Evolutionary conservation across 768 basidiomycete species (phyloP), one percentile per base, ranked within the genome.

Genomic region (Macrolepiota albuminosa): DNA sequence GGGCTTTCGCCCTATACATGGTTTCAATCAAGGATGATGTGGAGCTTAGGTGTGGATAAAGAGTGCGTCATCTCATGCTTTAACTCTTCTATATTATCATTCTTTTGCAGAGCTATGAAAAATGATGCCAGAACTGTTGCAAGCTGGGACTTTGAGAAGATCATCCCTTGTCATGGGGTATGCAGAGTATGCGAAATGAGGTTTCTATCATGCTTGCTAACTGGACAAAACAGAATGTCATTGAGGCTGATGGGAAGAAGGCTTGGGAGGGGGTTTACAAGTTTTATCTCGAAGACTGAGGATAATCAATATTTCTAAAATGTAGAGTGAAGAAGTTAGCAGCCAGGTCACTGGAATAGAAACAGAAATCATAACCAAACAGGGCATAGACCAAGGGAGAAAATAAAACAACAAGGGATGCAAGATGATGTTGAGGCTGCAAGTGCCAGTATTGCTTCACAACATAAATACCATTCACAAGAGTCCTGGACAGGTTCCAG

Each of bases 121-220:
- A 75, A 81, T 11, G 83, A 86, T 58, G 83, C 80, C 8, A 81
- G 76, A 64, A 82, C 76, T 6, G 88, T 91, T 2, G 78, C 81
- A 4, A 77, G 68, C 0, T 91, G 89, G 90, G 80, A 84, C 57
- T 87, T 88, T 63, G 80, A 86, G 18, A 73, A 83, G 49, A 83
- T 88, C 59, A 87, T 88, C 45, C 84, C 84, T 59, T 89, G 87
- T 59, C 87, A 88, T 64, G 72, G 71, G 36, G 75, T 77, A 56
- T 61, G 71, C 61, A n/a, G 14, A 36, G n/a, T 53, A 56, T 7
- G 9, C 47, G 18, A 43, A 11, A 13, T 29, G 26, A 4, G 39
- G 8, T 50, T 21, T 21, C 21, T 21, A 18, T 34, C 10, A 47
- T 51, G 39, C 26, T 55, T 18, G 13, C 34, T 62, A 7, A 54